A percentile compares a stretch with the other conserved stretches of the same genome.
Conservation (phyloP, 2,329 filamentous ascomycete species). For the Arthroderma sp. region DNA sequence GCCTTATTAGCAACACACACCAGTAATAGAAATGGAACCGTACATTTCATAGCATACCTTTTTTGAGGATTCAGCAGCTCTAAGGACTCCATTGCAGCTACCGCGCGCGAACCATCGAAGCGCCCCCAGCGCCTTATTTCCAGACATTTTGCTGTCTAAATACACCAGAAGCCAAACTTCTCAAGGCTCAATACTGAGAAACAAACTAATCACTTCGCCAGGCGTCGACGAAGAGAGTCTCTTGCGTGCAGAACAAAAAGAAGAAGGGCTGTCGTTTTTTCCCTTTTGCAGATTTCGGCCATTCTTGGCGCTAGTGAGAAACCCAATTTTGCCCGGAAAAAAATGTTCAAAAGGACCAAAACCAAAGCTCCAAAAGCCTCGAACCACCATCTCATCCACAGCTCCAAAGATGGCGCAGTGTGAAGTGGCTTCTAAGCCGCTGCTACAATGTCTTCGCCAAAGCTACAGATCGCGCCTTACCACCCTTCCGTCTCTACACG, state of each 20-base stretch:
- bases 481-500: conserved; percentile 22
- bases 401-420: conserved; percentile 25
- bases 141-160: conserved; percentile 20
- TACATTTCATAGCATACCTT: conserved; percentile 16
- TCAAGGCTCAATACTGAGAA: too few species aligned
- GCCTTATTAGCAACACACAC: conserved; percentile 1
- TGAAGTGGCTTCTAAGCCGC: conserved; percentile 29
- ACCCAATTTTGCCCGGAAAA: conserved; percentile 9
- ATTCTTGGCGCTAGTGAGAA: conserved; percentile 11
- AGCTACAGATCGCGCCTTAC: conserved; percentile 22
- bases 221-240: too few species aligned
- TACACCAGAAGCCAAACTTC: too few species aligned
- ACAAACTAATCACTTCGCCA: too few species aligned
- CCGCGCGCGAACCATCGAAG: conserved; percentile 25
- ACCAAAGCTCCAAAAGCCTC: conserved; percentile 10
- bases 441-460: conserved; percentile 29
- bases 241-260: too few species aligned
- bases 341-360: not conserved
- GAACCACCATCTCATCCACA: conserved; percentile 3
- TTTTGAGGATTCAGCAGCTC: conserved; percentile 18
- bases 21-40: not conserved
- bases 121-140: conserved; percentile 22
- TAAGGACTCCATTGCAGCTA: conserved; percentile 19
- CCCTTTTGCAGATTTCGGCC: not conserved
- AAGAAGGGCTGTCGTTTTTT: not conserved